These are phyloP conservation scores for Phytophthora litchii DNA, from an alignment of 352 stramenopile species.

Conservation along the genomic window DNA sequence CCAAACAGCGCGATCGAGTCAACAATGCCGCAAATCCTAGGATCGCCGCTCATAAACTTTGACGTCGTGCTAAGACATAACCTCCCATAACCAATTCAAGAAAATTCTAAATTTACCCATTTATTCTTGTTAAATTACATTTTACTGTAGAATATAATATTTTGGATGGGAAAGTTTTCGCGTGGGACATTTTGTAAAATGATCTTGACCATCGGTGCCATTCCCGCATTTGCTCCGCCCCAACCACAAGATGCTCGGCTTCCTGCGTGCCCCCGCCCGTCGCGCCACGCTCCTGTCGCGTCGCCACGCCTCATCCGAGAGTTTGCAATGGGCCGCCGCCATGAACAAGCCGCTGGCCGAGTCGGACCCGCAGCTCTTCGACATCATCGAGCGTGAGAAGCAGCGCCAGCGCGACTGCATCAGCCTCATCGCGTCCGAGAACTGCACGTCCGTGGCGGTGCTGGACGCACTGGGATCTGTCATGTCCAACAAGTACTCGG, in stretches of 20 bases:
- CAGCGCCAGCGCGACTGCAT: constrained; percentile 97
- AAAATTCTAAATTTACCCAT: too few species aligned
- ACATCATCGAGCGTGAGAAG: constrained; percentile 98
- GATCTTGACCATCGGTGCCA: constrained; percentile 16
- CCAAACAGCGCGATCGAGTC: constrained; percentile 16
- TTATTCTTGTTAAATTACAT: too few species aligned
- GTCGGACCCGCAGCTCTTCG: constrained; percentile 92
- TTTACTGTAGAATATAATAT: not conserved
- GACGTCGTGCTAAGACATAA: not conserved
- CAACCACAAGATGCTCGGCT: constrained; percentile 31
- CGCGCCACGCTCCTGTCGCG: constrained; percentile 27
- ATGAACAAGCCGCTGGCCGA: constrained; percentile 91
- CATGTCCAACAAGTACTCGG: constrained; percentile 99
- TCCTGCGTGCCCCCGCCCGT: constrained; percentile 30
- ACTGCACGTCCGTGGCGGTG: constrained; percentile 98
- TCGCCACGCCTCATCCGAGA: constrained; percentile 62
- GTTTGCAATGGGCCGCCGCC: constrained; percentile 67
- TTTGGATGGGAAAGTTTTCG: constrained; percentile 2
- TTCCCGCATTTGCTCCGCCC: constrained; percentile 26
- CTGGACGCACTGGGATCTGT: constrained; percentile 98
- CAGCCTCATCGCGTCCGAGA: constrained; percentile 99
- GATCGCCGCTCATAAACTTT: constrained; percentile 4
- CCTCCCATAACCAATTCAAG: not conserved
- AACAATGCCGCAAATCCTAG: constrained; percentile 15
- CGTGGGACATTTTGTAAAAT: not conserved